These are phyloP conservation scores for Lecanoromycetidae sp. DNA, from an alignment of 2,329 filamentous ascomycete genomes.

Conservation along the genomic window DNA sequence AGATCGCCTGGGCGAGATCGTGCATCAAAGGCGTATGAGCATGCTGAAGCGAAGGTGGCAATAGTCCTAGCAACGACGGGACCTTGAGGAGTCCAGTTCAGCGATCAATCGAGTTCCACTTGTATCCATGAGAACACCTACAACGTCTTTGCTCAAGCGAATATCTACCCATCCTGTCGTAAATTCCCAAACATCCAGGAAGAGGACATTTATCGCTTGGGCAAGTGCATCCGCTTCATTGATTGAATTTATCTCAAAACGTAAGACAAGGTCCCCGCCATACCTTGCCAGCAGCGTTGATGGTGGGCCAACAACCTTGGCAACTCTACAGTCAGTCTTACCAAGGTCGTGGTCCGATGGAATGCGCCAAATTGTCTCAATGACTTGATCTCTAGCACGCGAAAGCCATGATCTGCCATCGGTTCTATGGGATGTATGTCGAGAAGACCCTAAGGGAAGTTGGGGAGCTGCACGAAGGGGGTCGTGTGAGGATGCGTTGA, in stretches of 20 bases:
- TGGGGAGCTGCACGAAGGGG: background rate
- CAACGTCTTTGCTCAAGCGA: conserved; percentile 60
- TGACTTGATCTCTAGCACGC: conserved; percentile 12
- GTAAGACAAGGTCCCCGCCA: conserved; percentile 70
- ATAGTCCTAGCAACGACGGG: conserved; percentile 61
- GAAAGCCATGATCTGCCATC: conserved; percentile 6
- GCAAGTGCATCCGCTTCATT: conserved; percentile 59
- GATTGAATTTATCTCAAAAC: conserved; percentile 64
- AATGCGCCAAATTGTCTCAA: conserved; percentile 26
- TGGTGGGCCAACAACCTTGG: conserved; percentile 22
- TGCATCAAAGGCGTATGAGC: conserved; percentile 66
- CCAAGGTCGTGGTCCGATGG: conserved; percentile 9
- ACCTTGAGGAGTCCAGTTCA: conserved; percentile 32
- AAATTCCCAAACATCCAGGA: conserved; percentile 85
- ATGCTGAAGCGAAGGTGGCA: conserved; percentile 61
- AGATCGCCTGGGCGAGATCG: conserved; percentile 65
- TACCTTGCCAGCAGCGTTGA: conserved; percentile 43
- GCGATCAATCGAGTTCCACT: background rate
- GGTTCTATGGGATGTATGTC: background rate
- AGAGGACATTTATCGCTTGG: conserved; percentile 60
- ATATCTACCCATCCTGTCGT: conserved; percentile 75
- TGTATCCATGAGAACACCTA: conserved; percentile 31
- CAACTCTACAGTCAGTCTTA: conserved; percentile 19
- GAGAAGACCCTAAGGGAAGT: conserved; percentile 2
- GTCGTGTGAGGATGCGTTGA: background rate